Conservation (phyloP, 2,329 filamentous ascomycete genomes). For the Spiromastix sp. region DNA sequence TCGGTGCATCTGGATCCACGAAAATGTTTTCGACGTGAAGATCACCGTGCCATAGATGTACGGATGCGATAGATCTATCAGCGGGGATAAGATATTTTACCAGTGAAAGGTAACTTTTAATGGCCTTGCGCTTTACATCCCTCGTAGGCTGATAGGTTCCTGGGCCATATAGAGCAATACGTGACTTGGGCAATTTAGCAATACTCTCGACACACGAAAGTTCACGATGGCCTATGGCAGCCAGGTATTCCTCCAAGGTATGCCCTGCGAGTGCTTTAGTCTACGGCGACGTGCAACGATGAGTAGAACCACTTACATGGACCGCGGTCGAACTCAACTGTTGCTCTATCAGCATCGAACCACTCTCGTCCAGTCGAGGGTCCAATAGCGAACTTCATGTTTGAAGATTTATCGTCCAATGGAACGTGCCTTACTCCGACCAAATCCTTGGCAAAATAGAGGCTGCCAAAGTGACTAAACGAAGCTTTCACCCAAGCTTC, state of each 20-base stretch:
- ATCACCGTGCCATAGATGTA: constrained; percentile 23
- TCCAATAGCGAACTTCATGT: constrained; percentile 16
- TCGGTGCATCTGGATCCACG: constrained; percentile 16
- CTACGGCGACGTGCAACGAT: constrained; percentile 4
- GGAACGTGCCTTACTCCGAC: constrained; percentile 23
- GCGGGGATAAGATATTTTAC: neutral
- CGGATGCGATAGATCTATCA: constrained; percentile 4
- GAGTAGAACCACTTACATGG: constrained; percentile 4
- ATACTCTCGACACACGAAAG: constrained; percentile 17
- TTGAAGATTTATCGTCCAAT: constrained; percentile 1
- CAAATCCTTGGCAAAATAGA: constrained; percentile 3
- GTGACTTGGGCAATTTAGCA: constrained; percentile 19
- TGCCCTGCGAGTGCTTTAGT: constrained; percentile 1
- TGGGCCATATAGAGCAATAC: constrained; percentile 24
- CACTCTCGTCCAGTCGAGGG: constrained; percentile 18
- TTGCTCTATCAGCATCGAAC: constrained; percentile 12
- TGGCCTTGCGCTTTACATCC: constrained; percentile 11
- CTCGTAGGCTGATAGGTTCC: constrained; percentile 24
- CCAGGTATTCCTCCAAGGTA: constrained; percentile 18
- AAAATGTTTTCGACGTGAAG: constrained; percentile 22
- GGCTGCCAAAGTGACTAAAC: constrained; percentile 4
- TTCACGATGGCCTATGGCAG: constrained; percentile 23
- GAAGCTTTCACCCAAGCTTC: constrained; percentile 3
- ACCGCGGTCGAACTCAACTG: constrained; percentile 1
- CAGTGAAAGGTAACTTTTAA: constrained; percentile 1